Evolutionary conservation across 768 basidiomycete genomes (phyloP).

Genomic region (Leccinum broughii): DNA sequence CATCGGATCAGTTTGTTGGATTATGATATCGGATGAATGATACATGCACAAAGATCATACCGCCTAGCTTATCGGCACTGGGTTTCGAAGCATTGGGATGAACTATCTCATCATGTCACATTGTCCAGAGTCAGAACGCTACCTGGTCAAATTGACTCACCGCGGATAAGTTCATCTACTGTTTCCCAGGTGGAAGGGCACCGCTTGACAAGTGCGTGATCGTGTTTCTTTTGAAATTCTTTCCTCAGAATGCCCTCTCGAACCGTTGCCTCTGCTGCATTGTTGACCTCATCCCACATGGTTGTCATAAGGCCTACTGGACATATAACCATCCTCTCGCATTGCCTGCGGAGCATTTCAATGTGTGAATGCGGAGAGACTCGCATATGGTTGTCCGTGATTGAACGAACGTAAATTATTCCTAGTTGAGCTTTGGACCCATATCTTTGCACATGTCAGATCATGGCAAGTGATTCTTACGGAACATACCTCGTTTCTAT

Average conservation of each 20-base stretch:
- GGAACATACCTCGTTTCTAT: not conserved
- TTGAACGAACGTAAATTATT: conserved; percentile 9
- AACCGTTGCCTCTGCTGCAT: not conserved
- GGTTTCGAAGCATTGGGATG: not conserved
- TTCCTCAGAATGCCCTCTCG: conserved; percentile 2
- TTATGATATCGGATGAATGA: not conserved
- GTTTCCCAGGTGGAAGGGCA: not conserved
- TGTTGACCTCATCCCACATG: conserved; percentile 9
- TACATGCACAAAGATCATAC: conserved; percentile 10
- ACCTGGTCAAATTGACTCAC: not conserved
- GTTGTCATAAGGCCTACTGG: conserved; percentile 11
- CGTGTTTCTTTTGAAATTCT: not conserved
- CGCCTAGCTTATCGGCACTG: not conserved
- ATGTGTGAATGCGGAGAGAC: not conserved
- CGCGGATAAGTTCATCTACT: not conserved
- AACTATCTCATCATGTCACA: not conserved
- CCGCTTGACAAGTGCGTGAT: not conserved
- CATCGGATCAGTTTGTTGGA: not conserved
- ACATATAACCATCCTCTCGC: not conserved
- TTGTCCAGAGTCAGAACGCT: not conserved
- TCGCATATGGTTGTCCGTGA: conserved; percentile 6
- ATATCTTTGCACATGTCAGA: conserved; percentile 1
- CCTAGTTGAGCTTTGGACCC: not conserved
- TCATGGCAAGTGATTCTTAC: not conserved
- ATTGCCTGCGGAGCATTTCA: conserved; percentile 3